These are phyloP conservation scores for Xylariaceae sp. DNA, from an alignment of 2,329 filamentous ascomycete species.

Conservation along the genomic window DNA sequence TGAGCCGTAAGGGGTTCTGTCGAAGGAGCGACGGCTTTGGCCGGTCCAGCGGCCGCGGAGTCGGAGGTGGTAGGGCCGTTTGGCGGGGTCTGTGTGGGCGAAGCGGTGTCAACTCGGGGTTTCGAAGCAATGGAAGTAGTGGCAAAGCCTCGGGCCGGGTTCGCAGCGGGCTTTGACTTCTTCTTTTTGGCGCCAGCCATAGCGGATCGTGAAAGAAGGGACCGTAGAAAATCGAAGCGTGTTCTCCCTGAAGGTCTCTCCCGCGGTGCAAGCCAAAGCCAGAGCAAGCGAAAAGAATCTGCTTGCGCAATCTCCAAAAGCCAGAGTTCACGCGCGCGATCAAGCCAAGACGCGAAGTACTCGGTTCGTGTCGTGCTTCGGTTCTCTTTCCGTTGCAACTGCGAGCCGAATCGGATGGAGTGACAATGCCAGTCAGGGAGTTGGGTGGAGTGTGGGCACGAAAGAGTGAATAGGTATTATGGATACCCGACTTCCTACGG, in stretches of 20 bases:
- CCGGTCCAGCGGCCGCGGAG: neutral
- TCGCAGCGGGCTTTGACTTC: slow-evolving; percentile 85
- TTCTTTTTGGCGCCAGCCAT: slow-evolving; percentile 75
- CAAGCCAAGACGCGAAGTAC: neutral
- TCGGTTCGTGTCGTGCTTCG: neutral
- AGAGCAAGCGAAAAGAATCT: neutral
- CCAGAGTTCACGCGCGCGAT: neutral
- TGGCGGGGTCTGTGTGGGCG: slow-evolving; percentile 24
- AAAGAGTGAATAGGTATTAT: neutral
- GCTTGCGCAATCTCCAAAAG: no score
- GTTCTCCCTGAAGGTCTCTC: neutral
- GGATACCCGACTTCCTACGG: neutral
- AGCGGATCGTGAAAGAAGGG: slow-evolving; percentile 17
- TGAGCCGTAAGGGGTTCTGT: slow-evolving; percentile 11
- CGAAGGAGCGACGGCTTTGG: neutral
- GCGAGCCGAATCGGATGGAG: no score
- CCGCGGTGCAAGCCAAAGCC: neutral
- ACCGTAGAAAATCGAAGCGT: neutral
- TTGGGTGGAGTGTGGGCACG: neutral
- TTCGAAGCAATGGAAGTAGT: slow-evolving; percentile 91
- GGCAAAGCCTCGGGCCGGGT: slow-evolving; percentile 87
- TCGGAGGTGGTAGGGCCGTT: slow-evolving; percentile 9
- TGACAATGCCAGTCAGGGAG: no score
- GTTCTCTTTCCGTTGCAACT: no score
- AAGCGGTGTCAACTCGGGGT: slow-evolving; percentile 55